A percentile compares a stretch with the other conserved stretches of the same genome.
phyloP scores from a whole-genome alignment of 2,329 filamentous ascomycete genomes.

The Whalleya microplaca region DNA sequence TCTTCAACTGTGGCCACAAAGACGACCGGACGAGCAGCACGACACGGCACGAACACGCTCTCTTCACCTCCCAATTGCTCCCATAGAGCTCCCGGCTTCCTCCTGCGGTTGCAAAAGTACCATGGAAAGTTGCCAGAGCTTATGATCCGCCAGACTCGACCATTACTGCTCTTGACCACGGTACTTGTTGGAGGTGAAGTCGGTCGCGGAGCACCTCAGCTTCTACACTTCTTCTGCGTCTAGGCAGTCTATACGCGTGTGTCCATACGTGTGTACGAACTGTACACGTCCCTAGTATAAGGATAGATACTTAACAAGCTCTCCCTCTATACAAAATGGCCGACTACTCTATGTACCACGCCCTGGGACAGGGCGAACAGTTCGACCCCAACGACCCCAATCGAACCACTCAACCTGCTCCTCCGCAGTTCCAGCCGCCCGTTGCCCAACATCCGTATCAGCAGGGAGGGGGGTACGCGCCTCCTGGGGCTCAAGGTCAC shows the following conservation, averaged over 20 bases:
- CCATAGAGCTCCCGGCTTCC: neutral
- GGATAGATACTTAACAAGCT: neutral
- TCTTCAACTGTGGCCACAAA: slow-evolving; percentile 30
- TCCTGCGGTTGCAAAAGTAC: slow-evolving; percentile 10
- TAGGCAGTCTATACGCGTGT: too few species aligned
- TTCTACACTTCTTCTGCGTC: neutral
- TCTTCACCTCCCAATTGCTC: neutral
- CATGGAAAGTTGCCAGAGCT: slow-evolving; percentile 20
- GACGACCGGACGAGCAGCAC: neutral
- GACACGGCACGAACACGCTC: neutral
- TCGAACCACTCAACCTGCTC: slow-evolving; percentile 52
- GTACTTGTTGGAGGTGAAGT: neutral
- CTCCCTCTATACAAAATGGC: slow-evolving; percentile 46
- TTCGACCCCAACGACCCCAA: slow-evolving; percentile 59
- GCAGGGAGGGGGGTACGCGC: slow-evolving; percentile 46
- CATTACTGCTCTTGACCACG: neutral
- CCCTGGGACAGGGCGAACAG: slow-evolving; percentile 59
- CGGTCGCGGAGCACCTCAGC: neutral
- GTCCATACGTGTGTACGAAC: too few species aligned
- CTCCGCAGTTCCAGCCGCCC: slow-evolving; percentile 61
- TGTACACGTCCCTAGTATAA: neutral
- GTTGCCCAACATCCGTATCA: slow-evolving; percentile 59
- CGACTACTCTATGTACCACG: slow-evolving; percentile 59
- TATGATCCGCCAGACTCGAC: slow-evolving; percentile 20
- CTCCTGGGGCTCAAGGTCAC: slow-evolving; percentile 41